Conservation (phyloP, 2,329 filamentous ascomycete genomes). For the Bipolaris oryzae region DNA sequence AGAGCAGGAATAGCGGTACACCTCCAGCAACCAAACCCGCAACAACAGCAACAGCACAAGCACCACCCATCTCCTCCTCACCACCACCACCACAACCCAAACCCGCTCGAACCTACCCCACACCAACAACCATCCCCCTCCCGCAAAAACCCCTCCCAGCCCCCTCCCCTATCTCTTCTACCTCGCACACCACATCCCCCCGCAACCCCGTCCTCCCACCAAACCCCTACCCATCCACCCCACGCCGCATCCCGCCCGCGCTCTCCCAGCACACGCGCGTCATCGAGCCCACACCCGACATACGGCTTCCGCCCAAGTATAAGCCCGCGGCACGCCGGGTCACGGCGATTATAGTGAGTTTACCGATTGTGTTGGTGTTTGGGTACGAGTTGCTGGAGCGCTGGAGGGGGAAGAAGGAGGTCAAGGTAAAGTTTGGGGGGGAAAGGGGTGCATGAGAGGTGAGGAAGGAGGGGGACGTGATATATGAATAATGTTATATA, state of each 20-base stretch:
- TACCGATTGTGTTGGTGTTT: slow-evolving; percentile 43
- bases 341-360: slow-evolving; percentile 43
- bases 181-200: slow-evolving; percentile 4
- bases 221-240: slow-evolving; percentile 1
- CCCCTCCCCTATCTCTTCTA: slow-evolving; percentile 14
- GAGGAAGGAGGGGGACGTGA: not conserved
- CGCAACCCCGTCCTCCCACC: not conserved
- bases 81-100: slow-evolving; percentile 8
- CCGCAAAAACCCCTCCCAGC: slow-evolving; percentile 24
- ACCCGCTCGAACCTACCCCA: not conserved
- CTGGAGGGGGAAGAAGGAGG: slow-evolving; percentile 27
- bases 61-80: not conserved
- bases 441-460: not conserved
- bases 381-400: slow-evolving; percentile 42
- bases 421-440: slow-evolving; percentile 22
- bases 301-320: slow-evolving; percentile 39
- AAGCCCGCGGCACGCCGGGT: slow-evolving; percentile 39
- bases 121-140: slow-evolving; percentile 28
- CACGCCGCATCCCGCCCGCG: not conserved
- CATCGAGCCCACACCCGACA: slow-evolving; percentile 30
- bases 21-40: not conserved
- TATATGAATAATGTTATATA: not conserved
- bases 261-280: slow-evolving; percentile 14
- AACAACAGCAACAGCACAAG: slow-evolving; percentile 12
- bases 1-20: not conserved